Evolutionary conservation across 1,284 basidiomycete species (phyloP).

Genomic region (Cryptococcus hybrid): DNA sequence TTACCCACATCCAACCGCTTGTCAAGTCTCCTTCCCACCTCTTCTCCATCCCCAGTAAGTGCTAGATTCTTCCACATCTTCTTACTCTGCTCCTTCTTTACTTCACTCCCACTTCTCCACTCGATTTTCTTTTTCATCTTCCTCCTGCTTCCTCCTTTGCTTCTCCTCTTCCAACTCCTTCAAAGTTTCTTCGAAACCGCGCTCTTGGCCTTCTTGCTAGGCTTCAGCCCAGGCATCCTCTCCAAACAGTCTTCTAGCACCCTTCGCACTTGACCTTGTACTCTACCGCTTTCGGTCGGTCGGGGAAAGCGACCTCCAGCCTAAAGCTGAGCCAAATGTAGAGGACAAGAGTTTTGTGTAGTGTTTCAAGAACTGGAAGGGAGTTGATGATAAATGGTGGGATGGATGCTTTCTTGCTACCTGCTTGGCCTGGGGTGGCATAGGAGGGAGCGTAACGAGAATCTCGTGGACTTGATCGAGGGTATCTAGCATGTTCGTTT

Average conservation of each 20-base stretch:
- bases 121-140: slow-evolving; percentile 14
- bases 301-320: slow-evolving; percentile 68
- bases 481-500: slow-evolving; percentile 51
- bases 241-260: slow-evolving; percentile 60
- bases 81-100: not conserved
- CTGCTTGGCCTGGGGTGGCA: slow-evolving; percentile 6
- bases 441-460: slow-evolving; percentile 34
- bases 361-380: slow-evolving; percentile 62
- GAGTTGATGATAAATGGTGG: slow-evolving; percentile 37
- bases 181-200: slow-evolving; percentile 5
- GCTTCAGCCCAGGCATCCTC: slow-evolving; percentile 39
- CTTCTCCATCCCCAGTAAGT: not conserved
- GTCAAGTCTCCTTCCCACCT: not conserved
- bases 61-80: slow-evolving; percentile 1
- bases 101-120: slow-evolving; percentile 10
- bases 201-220: slow-evolving; percentile 22
- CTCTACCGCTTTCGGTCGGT: slow-evolving; percentile 56
- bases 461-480: slow-evolving; percentile 54
- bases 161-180: slow-evolving; percentile 7
- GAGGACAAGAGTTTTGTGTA: slow-evolving; percentile 76
- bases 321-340: slow-evolving; percentile 88
- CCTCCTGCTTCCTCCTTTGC: slow-evolving; percentile 14
- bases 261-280: slow-evolving; percentile 67
- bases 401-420: slow-evolving; percentile 1
- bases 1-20: not conserved